These are phyloP conservation scores for Paspalum vaginatum DNA, from an alignment of 176 grass and related monocot genomes.

Conservation along the genomic window DNA sequence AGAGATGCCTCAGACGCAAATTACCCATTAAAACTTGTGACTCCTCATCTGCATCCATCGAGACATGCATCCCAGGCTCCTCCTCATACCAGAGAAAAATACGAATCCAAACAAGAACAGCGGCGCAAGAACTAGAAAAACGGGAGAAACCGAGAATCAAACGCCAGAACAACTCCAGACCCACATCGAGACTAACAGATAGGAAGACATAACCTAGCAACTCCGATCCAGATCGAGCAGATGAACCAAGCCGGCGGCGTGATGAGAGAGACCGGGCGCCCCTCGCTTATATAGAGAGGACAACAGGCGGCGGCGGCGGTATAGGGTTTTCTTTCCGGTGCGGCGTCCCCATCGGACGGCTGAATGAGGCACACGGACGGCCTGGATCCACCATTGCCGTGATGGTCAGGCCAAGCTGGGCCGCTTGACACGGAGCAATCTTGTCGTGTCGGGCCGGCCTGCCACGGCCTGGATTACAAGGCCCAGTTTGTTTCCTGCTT, in stretches of 20 bases:
- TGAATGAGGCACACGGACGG: too few relatives aligned
- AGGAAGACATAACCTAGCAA: too few relatives aligned
- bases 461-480: neutral
- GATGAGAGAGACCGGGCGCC: neutral
- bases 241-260: neutral
- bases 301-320: neutral
- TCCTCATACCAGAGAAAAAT: too few relatives aligned
- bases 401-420: neutral
- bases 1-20: slow-evolving; percentile 54
- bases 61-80: too few relatives aligned
- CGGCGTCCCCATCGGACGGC: neutral
- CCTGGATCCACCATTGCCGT: neutral
- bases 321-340: slow-evolving; percentile 12
- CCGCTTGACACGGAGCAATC: too few relatives aligned
- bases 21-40: slow-evolving; percentile 49
- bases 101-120: too few relatives aligned
- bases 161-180: too few relatives aligned
- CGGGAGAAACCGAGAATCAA: too few relatives aligned
- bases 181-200: too few relatives aligned
- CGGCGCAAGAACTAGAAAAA: too few relatives aligned
- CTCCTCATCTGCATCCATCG: slow-evolving; percentile 28
- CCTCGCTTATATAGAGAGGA: neutral
- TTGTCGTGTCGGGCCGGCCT: neutral
- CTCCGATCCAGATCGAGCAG: too few relatives aligned
- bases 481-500: too few relatives aligned